Evolutionary conservation across 106 monocot genomes (phyloP).

Genomic region (Apostasia ramifera): DNA sequence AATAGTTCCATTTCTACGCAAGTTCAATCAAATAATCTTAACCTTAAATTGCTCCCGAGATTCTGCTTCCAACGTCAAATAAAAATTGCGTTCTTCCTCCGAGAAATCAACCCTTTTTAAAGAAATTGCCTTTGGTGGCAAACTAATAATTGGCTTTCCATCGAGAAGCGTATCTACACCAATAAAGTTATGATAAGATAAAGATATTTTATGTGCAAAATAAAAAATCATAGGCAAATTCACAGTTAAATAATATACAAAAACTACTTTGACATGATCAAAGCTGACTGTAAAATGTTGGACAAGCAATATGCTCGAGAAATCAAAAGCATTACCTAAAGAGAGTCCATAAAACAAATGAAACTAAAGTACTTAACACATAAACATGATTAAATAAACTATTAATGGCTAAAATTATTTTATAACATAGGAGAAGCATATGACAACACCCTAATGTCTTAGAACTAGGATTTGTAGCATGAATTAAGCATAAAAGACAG

Average conservation of each 20-base stretch:
- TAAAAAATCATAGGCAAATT: background rate
- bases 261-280: too few relatives aligned
- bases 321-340: too few relatives aligned
- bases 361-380: background rate
- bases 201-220: background rate
- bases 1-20: too few relatives aligned
- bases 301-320: too few relatives aligned
- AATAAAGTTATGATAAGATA: constrained; percentile 1
- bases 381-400: background rate
- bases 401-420: background rate
- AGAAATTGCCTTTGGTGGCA: constrained; percentile 69
- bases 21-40: too few relatives aligned
- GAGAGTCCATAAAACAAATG: too few relatives aligned
- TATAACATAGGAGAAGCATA: background rate
- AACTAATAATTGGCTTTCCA: constrained; percentile 77
- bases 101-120: constrained; percentile 83
- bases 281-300: too few relatives aligned
- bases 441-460: background rate
- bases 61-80: constrained; percentile 68
- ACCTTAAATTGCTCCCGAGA: constrained; percentile 85
- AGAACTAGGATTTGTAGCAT: background rate
- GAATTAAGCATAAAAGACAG: background rate
- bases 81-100: constrained; percentile 56
- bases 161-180: constrained; percentile 53
- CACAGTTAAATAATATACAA: background rate